Percentiles rank a stretch among this genome's conserved stretches.
These are phyloP conservation scores for Kuraishia ogatae DNA, from an alignment of 805 yeast genomes.

Conservation along the genomic window DNA sequence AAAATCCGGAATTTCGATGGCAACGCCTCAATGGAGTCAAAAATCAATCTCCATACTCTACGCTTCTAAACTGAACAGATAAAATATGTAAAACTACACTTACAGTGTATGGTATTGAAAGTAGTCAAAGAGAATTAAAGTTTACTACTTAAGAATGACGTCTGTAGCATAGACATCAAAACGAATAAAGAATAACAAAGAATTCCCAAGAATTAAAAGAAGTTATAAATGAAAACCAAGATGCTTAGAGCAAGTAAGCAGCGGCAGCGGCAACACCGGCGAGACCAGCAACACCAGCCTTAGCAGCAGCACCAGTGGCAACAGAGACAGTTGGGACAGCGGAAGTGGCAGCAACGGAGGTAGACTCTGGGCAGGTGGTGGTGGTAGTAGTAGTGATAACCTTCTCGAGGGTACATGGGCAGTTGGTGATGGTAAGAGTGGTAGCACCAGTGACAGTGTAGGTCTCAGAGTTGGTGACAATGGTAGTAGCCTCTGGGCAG, in stretches of 20 bases:
- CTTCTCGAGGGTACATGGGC: conserved; percentile 61
- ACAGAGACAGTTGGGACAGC: conserved; percentile 12
- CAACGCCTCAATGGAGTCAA: too few relatives aligned
- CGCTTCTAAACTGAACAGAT: too few relatives aligned
- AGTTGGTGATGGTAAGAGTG: conserved; percentile 78
- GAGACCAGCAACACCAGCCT: conserved; percentile 29
- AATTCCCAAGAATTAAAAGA: background rate
- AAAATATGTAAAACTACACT: background rate
- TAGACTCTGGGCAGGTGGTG: conserved; percentile 9
- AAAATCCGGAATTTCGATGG: too few relatives aligned
- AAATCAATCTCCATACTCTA: too few relatives aligned
- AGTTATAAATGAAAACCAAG: background rate
- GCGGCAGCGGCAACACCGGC: conserved; percentile 29
- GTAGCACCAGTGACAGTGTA: conserved; percentile 72
- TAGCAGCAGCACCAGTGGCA: conserved; percentile 22
- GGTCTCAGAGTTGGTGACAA: conserved; percentile 58
- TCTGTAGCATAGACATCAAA: background rate
- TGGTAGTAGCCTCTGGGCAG: conserved; percentile 70
- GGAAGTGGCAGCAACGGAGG: conserved; percentile 9
- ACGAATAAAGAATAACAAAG: background rate
- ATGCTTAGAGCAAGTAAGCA: conserved; percentile 29
- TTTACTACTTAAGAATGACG: background rate
- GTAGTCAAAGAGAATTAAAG: background rate
- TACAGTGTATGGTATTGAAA: background rate
- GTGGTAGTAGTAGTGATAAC: conserved; percentile 17